Evolutionary conservation across 106 monocot species (phyloP), one percentile per base, ranked within the genome.

Genomic region (Platanthera guangdongensis): DNA sequence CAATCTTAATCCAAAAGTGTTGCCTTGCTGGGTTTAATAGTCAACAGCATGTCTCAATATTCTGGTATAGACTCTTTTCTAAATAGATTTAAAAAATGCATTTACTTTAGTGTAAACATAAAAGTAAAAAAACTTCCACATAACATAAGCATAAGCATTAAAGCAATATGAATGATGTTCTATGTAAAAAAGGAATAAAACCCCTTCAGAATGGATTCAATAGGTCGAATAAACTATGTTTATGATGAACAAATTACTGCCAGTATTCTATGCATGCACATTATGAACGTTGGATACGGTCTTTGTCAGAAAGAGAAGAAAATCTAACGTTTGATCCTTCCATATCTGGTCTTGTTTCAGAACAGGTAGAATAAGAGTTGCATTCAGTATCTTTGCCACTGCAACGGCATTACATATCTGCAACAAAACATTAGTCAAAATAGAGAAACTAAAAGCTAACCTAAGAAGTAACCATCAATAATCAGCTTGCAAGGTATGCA

Each of bases 391-490:
- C 82, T 99, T 99, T 16, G 99, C 99, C 46, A 99, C 94, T 67
- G 99, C 99, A 80, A 99, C 99, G 63, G 94, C 99, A 80, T 99
- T 99, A 80, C 94, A 92, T 92, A 94, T 99, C 99, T 99, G 84
- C 71, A 92, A 13, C 79, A 25, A 51, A 53, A 48, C 15, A 70
- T 68, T 39, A 39, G 39, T 39, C 14, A n/a, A 48, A 70, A 8
- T 70, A 70, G 2, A 70, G 14, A 48, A 48, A 70, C 1, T 48
- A 5, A 48, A 70, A 48, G 14, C 16, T 16, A 70, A 47, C 15
- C 9, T 47, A 70, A 70, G 47, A 70, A 15, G 4, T n/a, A 62
- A 62, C 13, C 52, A 65, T 65, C 28, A 65, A 65, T 30, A 65
- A 65, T 65, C 65, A 65, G 32, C 25, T 9, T 32, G 65, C 10